Percentiles rank a stretch among this genome's conserved stretches.
Evolutionary conservation across 2,329 filamentous ascomycete genomes (phyloP).

Genomic region (Nannizziopsis barbatae): DNA sequence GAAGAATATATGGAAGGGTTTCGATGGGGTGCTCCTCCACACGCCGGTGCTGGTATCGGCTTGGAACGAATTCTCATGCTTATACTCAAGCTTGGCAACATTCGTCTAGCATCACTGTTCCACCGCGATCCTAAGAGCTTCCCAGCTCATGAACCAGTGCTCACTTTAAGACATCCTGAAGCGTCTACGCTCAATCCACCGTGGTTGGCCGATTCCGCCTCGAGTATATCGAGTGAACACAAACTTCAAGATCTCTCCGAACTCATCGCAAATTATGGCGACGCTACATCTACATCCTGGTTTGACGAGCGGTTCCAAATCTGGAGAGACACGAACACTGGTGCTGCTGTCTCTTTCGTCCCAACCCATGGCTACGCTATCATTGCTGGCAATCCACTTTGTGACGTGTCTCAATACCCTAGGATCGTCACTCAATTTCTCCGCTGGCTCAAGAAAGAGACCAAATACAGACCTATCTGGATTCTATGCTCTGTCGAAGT

Average conservation of each 20-base stretch:
- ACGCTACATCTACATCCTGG: slow-evolving; percentile 90
- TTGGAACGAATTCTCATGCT: slow-evolving; percentile 82
- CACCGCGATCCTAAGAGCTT: slow-evolving; percentile 80
- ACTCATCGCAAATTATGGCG: slow-evolving; percentile 88
- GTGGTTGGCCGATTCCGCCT: slow-evolving; percentile 41
- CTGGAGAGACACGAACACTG: slow-evolving; percentile 69
- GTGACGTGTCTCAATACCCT: slow-evolving; percentile 63
- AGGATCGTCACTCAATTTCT: slow-evolving; percentile 65
- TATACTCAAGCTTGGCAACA: slow-evolving; percentile 75
- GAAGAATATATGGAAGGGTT: slow-evolving; percentile 84
- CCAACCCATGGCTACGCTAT: slow-evolving; percentile 67
- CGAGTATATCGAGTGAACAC: slow-evolving; percentile 30
- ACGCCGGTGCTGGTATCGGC: slow-evolving; percentile 81
- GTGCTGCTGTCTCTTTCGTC: slow-evolving; percentile 76
- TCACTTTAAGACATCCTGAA: slow-evolving; percentile 69
- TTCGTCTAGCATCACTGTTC: slow-evolving; percentile 78
- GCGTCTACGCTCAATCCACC: slow-evolving; percentile 66
- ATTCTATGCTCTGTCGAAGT: slow-evolving; percentile 69
- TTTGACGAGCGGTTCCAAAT: slow-evolving; percentile 78
- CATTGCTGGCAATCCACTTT: slow-evolving; percentile 77
- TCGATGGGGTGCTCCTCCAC: slow-evolving; percentile 76
- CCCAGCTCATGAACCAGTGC: slow-evolving; percentile 52
- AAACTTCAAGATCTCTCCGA: slow-evolving; percentile 67
- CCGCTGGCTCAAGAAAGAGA: slow-evolving; percentile 60
- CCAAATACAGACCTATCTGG: slow-evolving; percentile 70